phyloP scores from a whole-genome alignment of 208 protist species.

The Endotrypanum monterogeii region DNA sequence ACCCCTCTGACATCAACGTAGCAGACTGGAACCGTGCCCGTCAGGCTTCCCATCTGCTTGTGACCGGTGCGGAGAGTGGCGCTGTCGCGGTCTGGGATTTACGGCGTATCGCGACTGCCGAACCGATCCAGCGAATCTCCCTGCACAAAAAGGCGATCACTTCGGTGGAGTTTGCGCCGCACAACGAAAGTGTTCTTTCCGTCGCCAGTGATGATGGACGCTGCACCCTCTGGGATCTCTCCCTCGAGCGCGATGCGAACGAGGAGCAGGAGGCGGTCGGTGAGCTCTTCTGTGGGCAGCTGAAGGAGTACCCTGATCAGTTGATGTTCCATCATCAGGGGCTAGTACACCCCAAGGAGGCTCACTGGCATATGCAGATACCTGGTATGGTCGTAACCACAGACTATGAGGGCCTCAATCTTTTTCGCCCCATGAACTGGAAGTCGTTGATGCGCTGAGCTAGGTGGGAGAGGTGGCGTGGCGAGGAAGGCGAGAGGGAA shows the following conservation, averaged over 20 bases:
- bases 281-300: slow-evolving; percentile 73
- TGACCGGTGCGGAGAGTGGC: slow-evolving; percentile 97
- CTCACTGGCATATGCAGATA: slow-evolving; percentile 98
- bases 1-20: slow-evolving; percentile 97
- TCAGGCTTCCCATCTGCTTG: slow-evolving; percentile 94
- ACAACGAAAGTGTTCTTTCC: slow-evolving; percentile 95
- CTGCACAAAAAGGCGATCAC: slow-evolving; percentile 96
- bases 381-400: slow-evolving; percentile 95
- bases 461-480: background rate
- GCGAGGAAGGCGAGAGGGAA: slow-evolving; percentile 5
- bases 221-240: slow-evolving; percentile 98
- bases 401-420: slow-evolving; percentile 95
- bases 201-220: slow-evolving; percentile 93
- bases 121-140: slow-evolving; percentile 87
- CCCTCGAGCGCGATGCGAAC: slow-evolving; percentile 95
- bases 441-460: slow-evolving; percentile 82
- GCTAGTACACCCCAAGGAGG: slow-evolving; percentile 97
- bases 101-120: slow-evolving; percentile 72
- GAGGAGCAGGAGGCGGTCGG: slow-evolving; percentile 86
- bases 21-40: slow-evolving; percentile 95
- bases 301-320: slow-evolving; percentile 92
- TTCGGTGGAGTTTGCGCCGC: slow-evolving; percentile 96
- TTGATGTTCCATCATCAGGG: slow-evolving; percentile 98
- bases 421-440: slow-evolving; percentile 97
- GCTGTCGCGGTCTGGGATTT: slow-evolving; percentile 97